Evolutionary conservation across 75 land plant species (phyloP), one percentile per base, ranked within the genome.

Genomic region (Pseudotsuga menziesii): DNA sequence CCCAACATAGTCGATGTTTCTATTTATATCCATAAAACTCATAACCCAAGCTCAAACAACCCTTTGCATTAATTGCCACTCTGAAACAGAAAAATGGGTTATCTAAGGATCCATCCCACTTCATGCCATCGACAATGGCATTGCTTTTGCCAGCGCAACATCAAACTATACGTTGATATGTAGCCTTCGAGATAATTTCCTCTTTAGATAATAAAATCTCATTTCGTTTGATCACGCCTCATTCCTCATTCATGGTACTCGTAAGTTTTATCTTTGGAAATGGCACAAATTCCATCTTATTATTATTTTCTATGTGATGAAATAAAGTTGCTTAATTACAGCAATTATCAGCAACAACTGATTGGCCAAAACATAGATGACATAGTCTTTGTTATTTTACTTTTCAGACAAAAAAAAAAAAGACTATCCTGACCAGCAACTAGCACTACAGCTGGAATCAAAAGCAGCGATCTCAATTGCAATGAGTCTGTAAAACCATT

Each of bases 81-180:
- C 35, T 5, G 2, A 32, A 64, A 64, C 35, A 36, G 17, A 16
- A 32, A 36, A 64, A 7, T 32, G 69, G 39, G 39, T 32, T 2
- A 64, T 64, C 69, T 32, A 41, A 2, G 54, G 54, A 11, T 48
- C 69, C 39, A 64, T 36, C 29, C 41, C 69, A 35, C 35, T 64
- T 32, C 17, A 64, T 64, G 69, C 39, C 69, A 64, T 64, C 39
- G 69, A n/a, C 69, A 64, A 29, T 64, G 39, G 69, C 20, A 64
- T 64, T 64, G 69, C 69, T 64, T 64, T 64, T 64, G 69, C 69
- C 69, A 64, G 16, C 69, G n/a, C 69, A 64, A 64, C 69, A 41
- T 32, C 69, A 64, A 29, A 64, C 29, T 36, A 64, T 19, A 19
- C 39, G 19, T 8, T 64, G 69, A 32, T 61, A 61, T 61, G 69